Evolutionary conservation across 2,329 filamentous ascomycete species (phyloP), one percentile per base, ranked within the genome.

Genomic region (Cryphonectria naterciae): DNA sequence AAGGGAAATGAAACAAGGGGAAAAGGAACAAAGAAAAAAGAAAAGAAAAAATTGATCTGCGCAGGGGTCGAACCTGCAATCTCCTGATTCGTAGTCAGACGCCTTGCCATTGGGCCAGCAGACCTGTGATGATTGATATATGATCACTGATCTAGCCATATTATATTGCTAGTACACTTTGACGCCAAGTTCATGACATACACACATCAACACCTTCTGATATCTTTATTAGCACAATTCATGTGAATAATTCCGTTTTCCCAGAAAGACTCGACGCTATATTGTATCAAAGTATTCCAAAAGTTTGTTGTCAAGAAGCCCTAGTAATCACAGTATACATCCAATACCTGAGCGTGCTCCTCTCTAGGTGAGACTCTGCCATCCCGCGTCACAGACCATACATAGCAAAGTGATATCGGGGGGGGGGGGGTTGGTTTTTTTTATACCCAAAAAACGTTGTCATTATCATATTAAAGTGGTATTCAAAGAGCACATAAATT

Each of bases 61-160:
- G 77, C 78, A 79, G 78, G 78, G 78, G 75, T 80, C 78, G 78
- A 79, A 80, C 78, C 78, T 79, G 77, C 77, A 78, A 78, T 78
- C 77, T 78, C 77, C 77, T 79, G 78, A 78, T 79, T 79, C 78
- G 78, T 79, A 79, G 78, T 78, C 78, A 79, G 77, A 77, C 77
- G 78, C 78, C 77, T 79, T 79, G 78, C 74, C 78, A 79, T 77
- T 76, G 75, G 74, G 75, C 77, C 76, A 78, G 68, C 66, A 61
- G 73, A 68, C 73, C 74, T 32, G n/a, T 17, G 7, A 13, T 60
- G 56, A 60, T 60, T 60, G 13, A 11, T 32, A 8, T 2, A 58
- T 28, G 11, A 28, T 1, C 4, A 6, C 15, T 10, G 1, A 8
- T 7, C 11, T 15, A 39, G 10, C 15, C 10, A 0, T 13, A 62